Base-by-base conservation (phyloP, 306 rosid species). In the Glycine tomentella region DNA sequence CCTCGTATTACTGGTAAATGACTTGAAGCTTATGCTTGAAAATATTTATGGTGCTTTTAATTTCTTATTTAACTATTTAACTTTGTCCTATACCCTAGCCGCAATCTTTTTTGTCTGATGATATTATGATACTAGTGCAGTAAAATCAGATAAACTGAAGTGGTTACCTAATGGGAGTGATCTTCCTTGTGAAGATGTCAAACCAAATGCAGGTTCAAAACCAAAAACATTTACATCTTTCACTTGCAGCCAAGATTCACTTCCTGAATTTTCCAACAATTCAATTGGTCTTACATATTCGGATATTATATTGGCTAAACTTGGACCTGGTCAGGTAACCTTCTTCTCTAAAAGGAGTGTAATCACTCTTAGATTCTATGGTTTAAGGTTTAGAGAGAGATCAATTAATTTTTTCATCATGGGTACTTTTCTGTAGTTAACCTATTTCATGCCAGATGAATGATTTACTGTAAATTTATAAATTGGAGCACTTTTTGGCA, bases 91-190 rank as follows among this genome's bases (percentile, higher is more conserved):
- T 3, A 11, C 36, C 6, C 49, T 40, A 48, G 17, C 62, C 2
- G 8, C 46, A 16, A 34, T 66, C 45, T 44, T 69, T 72, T 71
- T 80, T 40, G 56, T 72, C 74, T 84, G 49, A 73, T 83, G 11
- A 77, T 66, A 33, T 61, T 85, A 44, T 72, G 72, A 76, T 84
- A 46, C 7, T 69, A 80, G 76, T 90, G 86, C 97, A 93, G 99
- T 93, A 68, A 90, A 82, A 77, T 87, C 99, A 40, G 83, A 83
- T 71, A 62, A 86, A 80, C 86, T 96, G 72, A 80, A 87, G 77
- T 96, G 98, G 99, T 80, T 89, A 56, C 99, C 99, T 63, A 80
- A 93, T 45, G 99, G 99, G 74, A 90, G 97, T 36, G 91, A 88
- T 78, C 82, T 90, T 80, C 79, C 74, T 6, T 66, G 93, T 40